Conservation (phyloP, 768 basidiomycete genomes). For the Clathrus columnatus region DNA sequence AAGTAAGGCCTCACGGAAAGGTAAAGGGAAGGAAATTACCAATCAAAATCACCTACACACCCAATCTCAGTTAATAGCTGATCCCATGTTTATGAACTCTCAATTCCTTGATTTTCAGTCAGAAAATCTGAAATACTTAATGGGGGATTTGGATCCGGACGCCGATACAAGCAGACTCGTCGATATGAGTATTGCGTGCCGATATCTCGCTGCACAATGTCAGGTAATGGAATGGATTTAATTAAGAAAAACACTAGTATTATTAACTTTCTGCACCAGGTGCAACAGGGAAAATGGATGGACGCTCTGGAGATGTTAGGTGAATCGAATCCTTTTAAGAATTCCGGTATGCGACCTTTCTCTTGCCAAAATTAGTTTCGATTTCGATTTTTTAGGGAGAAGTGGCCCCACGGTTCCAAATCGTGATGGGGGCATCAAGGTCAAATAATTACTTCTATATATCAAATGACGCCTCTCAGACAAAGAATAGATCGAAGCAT, state of each 20-base stretch:
- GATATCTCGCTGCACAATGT: slow-evolving; percentile 95
- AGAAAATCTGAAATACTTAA: slow-evolving; percentile 36
- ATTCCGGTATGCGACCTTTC: slow-evolving; percentile 39
- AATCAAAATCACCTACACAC: neutral
- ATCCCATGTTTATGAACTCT: neutral
- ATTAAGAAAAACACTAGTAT: too few relatives aligned
- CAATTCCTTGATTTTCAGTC: slow-evolving; percentile 5
- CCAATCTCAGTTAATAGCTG: slow-evolving; percentile 1
- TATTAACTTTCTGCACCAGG: slow-evolving; percentile 30
- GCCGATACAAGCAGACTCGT: slow-evolving; percentile 69
- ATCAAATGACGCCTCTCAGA: slow-evolving; percentile 5
- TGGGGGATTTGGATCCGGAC: slow-evolving; percentile 50
- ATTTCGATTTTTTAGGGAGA: slow-evolving; percentile 29
- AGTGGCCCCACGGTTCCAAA: slow-evolving; percentile 70
- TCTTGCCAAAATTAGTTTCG: neutral
- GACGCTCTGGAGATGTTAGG: slow-evolving; percentile 91
- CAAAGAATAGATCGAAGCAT: slow-evolving; percentile 74
- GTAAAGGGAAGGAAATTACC: slow-evolving; percentile 50
- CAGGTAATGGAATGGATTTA: slow-evolving; percentile 43
- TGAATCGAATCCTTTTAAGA: slow-evolving; percentile 81
- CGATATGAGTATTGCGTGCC: slow-evolving; percentile 90
- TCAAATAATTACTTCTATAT: slow-evolving; percentile 22
- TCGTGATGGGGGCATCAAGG: slow-evolving; percentile 92
- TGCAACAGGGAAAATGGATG: slow-evolving; percentile 84
- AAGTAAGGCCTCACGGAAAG: slow-evolving; percentile 23